Evolutionary conservation across 495 filamentous ascomycete genomes (phyloP), one percentile per base, ranked within the genome.

Genomic region (Chaetomium fimeti): DNA sequence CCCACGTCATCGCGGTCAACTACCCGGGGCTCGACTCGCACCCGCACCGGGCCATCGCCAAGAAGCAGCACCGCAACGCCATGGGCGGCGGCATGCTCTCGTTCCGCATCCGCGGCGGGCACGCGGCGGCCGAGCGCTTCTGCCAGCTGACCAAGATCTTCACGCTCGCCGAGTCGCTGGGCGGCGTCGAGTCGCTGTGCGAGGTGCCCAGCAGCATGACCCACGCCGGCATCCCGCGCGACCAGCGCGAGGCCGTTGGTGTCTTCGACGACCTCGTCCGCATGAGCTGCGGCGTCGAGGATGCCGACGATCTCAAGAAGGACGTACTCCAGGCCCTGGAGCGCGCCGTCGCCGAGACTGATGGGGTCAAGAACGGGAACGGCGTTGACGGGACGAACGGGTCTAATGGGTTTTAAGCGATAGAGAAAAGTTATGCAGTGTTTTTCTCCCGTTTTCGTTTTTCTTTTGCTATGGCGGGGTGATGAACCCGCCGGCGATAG

Each of bases 181-280:
- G 94, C 62, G 94, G 94, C 58, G 89, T 99, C 32, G 94, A 99
- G 84, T 88, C 84, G 72, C 78, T 99, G 66, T 89, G 91, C 66
- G 94, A 99, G 78, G 85, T 98, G 18, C 94, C 94, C 2, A 86
- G 89, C 45, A 88, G 84, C 74, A 99, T 99, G 94, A 99, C 94
- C 22, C 94, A 99, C 78, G 87, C 90, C 32, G 95, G 93, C 52
- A 99, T 99, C 68, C 94, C 94, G 27, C 83, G 83, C 74, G 92
- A 91, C 51, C 85, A 93, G 79, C 85, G 94, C 53, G 94, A 98
- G 81, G 89, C 85, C 22, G 92, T 91, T 1, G 94, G 94, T 43
- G 92, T 98, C n/a, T 97, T 85, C 71, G 94, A 98, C 73, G 94
- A 98, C 77, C 83, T 98, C n/a, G 89, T 98, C 43, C 84, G 94